Evolutionary conservation across 2,329 filamentous ascomycete genomes (phyloP).

Genomic region (Graphilbum fragrans): DNA sequence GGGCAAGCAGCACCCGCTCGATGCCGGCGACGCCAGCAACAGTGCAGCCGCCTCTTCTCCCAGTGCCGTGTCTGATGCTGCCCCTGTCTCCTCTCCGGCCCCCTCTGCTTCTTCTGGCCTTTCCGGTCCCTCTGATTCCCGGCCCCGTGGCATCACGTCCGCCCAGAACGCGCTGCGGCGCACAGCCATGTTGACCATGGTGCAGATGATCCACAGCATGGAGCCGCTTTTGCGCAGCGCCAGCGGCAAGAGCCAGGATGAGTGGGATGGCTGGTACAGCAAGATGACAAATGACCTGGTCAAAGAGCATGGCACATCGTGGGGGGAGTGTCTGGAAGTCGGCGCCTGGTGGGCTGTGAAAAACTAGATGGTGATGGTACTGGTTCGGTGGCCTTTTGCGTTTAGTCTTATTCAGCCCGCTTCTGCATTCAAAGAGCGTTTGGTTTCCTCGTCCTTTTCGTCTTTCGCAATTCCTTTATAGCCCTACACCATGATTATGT

Average conservation of each 20-base stretch:
- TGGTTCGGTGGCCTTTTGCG: too few relatives aligned
- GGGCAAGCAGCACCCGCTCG: neutral
- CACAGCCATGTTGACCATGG: conserved; percentile 69
- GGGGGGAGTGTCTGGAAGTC: conserved; percentile 75
- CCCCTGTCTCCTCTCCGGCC: too few relatives aligned
- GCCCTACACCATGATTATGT: too few relatives aligned
- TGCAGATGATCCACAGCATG: conserved; percentile 74
- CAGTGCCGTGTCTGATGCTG: too few relatives aligned
- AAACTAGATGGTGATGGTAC: conserved; percentile 18
- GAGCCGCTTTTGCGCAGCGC: conserved; percentile 73
- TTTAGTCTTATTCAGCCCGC: too few relatives aligned
- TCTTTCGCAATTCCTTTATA: too few relatives aligned
- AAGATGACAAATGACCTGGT: conserved; percentile 79
- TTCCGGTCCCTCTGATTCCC: too few relatives aligned
- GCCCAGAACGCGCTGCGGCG: conserved; percentile 63
- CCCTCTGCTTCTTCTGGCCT: too few relatives aligned
- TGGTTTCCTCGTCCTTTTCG: too few relatives aligned
- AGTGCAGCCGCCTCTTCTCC: neutral
- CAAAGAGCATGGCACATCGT: conserved; percentile 64
- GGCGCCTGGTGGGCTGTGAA: conserved; percentile 88
- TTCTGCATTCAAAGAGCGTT: too few relatives aligned
- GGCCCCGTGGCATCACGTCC: conserved; percentile 35
- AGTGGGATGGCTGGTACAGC: conserved; percentile 84
- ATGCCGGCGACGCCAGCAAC: neutral
- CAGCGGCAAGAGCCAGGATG: conserved; percentile 77